Conservation (phyloP, 2,329 filamentous ascomycete species). For the Nigrospora oryzae region DNA sequence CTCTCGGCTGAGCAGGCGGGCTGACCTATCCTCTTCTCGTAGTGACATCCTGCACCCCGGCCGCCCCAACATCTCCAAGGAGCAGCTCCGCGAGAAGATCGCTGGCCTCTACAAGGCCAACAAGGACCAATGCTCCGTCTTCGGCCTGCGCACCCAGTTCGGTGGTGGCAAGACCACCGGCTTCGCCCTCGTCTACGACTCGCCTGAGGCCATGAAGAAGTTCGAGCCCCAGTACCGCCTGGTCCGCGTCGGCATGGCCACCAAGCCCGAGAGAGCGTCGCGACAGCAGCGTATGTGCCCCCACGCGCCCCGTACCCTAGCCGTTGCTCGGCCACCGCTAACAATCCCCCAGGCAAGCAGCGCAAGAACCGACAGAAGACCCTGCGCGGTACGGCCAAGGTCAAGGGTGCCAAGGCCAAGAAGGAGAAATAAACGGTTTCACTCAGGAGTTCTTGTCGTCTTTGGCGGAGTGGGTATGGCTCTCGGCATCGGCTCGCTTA, state of each 20-base stretch:
- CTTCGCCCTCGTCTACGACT: constrained; percentile 98
- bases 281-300: constrained; percentile 93
- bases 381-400: constrained; percentile 94
- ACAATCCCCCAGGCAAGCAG: constrained; percentile 76
- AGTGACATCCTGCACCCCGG: constrained; percentile 99
- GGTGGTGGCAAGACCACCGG: constrained; percentile 99
- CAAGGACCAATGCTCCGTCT: constrained; percentile 96
- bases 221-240: constrained; percentile 99
- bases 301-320: not conserved
- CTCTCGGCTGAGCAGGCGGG: too few relatives aligned
- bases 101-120: constrained; percentile 94
- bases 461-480: constrained; percentile 21
- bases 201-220: constrained; percentile 97
- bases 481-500: constrained; percentile 17
- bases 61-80: constrained; percentile 98
- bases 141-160: constrained; percentile 96
- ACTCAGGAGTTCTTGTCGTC: constrained; percentile 21
- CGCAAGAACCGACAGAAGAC: constrained; percentile 99
- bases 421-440: constrained; percentile 72
- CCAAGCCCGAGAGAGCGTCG: constrained; percentile 94
- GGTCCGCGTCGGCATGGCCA: constrained; percentile 83
- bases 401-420: constrained; percentile 90
- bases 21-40: constrained; percentile 11
- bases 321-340: constrained; percentile 4
- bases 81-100: constrained; percentile 94